A percentile compares a stretch with the other conserved stretches of the same genome.
Conservation (phyloP, 768 basidiomycete genomes). For the Xerocomus brunneocitrinus region DNA sequence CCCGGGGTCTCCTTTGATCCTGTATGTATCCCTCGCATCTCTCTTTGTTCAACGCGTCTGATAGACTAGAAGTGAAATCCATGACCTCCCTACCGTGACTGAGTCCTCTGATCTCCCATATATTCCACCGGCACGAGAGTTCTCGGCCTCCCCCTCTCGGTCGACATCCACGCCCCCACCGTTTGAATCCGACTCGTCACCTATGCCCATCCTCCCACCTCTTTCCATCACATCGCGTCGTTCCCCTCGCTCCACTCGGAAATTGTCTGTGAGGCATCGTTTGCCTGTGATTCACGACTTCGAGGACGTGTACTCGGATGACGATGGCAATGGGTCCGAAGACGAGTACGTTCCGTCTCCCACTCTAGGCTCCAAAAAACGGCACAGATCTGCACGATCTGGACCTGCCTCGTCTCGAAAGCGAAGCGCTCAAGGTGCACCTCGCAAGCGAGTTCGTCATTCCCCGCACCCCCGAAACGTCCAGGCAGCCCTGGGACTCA, state of each 20-base stretch:
- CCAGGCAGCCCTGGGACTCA: constrained; percentile 33
- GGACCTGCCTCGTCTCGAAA: constrained; percentile 3
- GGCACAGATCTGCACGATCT: constrained; percentile 21
- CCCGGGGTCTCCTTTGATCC: constrained; percentile 17
- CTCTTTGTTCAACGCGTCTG: constrained; percentile 9
- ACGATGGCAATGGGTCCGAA: constrained; percentile 38
- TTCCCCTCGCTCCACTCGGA: constrained; percentile 13
- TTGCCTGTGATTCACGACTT: constrained; percentile 4
- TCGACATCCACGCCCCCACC: constrained; percentile 1
- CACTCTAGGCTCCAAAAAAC: constrained; percentile 31
- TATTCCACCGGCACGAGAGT: constrained; percentile 8
- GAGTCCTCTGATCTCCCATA: constrained; percentile 12
- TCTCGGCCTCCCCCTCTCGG: constrained; percentile 1
- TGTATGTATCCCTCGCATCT: constrained; percentile 15
- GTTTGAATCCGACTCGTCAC: background rate
- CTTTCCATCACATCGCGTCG: constrained; percentile 5
- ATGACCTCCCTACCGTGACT: constrained; percentile 1
- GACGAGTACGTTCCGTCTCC: constrained; percentile 45
- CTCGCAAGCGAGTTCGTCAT: constrained; percentile 27
- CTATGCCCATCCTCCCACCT: background rate
- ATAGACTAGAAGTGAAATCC: constrained; percentile 17
- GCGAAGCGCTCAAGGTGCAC: constrained; percentile 1
- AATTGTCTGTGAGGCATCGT: background rate
- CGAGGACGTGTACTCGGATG: constrained; percentile 34
- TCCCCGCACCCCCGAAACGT: constrained; percentile 43